phyloP scores from a whole-genome alignment of 202 grass and related monocot species.

The Saccharum hybrid region DNA sequence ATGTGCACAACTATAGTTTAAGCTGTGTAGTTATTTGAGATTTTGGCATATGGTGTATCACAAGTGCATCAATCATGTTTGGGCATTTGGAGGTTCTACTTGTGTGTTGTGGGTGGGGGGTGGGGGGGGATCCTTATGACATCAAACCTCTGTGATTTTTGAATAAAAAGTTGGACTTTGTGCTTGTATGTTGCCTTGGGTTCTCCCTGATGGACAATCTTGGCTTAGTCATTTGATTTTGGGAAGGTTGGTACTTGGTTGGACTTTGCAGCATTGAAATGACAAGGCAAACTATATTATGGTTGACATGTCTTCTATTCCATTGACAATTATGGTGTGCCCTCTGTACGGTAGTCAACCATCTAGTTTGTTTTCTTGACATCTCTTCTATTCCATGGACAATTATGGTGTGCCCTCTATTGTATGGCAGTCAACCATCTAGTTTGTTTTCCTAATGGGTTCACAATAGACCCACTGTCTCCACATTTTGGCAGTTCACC shows the following conservation, averaged over 20 bases:
- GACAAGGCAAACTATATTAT: background rate
- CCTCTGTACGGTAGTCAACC: background rate
- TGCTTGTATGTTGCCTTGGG: background rate
- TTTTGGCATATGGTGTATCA: background rate
- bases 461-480: background rate
- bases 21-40: background rate
- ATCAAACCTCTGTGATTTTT: background rate
- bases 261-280: background rate
- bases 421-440: background rate
- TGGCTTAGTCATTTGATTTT: slow-evolving; percentile 1
- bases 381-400: background rate
- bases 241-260: background rate
- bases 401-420: background rate
- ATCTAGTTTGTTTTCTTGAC: background rate
- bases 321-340: background rate
- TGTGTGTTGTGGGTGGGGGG: background rate
- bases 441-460: background rate
- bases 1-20: slow-evolving; percentile 6
- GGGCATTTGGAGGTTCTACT: background rate
- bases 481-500: background rate
- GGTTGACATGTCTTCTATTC: background rate
- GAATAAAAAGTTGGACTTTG: background rate
- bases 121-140: background rate
- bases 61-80: background rate
- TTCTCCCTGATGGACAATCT: background rate